phyloP scores from a whole-genome alignment of 345 rosid species.

The Lumnitzera littorea region DNA sequence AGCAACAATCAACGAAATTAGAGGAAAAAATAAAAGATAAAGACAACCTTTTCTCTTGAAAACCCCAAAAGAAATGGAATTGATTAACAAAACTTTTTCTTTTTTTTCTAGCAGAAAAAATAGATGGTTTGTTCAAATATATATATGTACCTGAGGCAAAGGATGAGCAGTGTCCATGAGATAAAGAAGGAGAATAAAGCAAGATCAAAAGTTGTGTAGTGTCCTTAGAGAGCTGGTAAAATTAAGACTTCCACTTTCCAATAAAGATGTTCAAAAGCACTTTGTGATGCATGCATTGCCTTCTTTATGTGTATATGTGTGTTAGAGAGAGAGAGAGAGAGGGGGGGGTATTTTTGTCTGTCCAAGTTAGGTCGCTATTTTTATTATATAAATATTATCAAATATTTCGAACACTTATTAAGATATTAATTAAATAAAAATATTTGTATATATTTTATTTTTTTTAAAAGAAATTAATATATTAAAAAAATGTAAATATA shows the following conservation, averaged over 20 bases:
- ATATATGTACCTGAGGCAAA: constrained; percentile 37
- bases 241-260: too few species aligned
- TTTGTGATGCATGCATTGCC: not conserved
- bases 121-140: not conserved
- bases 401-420: too few species aligned
- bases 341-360: constrained; percentile 4
- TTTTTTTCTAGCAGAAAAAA: not conserved
- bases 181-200: constrained; percentile 8
- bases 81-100: too few species aligned
- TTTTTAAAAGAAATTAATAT: too few species aligned
- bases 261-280: not conserved
- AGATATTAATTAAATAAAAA: too few species aligned
- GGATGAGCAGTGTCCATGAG: constrained; percentile 34
- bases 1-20: constrained; percentile 5
- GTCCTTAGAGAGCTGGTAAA: too few species aligned
- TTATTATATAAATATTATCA: too few species aligned
- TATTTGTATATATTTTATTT: too few species aligned
- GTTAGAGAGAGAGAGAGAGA: not conserved
- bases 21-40: not conserved
- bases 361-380: not conserved
- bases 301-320: too few species aligned
- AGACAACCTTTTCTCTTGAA: not conserved
- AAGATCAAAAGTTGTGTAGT: too few species aligned
- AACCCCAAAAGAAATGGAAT: too few species aligned
- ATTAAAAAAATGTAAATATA: too few species aligned